A percentile compares a stretch with the other conserved stretches of the same genome.
Evolutionary conservation across 257 asterid species (phyloP).

Genomic region (Salvia hispanica): DNA sequence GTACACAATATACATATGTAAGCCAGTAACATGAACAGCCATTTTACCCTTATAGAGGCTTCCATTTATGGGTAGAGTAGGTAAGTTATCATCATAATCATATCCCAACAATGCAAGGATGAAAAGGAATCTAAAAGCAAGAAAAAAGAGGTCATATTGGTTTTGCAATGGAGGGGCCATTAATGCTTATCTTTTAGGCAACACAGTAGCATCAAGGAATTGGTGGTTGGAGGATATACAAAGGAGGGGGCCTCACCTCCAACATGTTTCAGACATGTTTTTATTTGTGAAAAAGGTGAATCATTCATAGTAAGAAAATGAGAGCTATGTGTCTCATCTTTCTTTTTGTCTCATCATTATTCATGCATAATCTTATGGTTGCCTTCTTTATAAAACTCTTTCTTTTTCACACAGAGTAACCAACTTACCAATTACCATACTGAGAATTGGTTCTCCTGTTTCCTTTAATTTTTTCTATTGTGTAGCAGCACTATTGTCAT

Average conservation of each 20-base stretch:
- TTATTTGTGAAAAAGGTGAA: constrained; percentile 20
- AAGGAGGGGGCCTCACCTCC: constrained; percentile 37
- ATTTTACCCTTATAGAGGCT: too few relatives aligned
- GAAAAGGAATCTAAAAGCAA: neutral
- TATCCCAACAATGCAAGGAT: constrained; percentile 24
- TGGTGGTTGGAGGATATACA: constrained; percentile 31
- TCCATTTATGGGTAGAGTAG: neutral
- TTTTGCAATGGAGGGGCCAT: constrained; percentile 29
- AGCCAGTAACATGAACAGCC: too few relatives aligned
- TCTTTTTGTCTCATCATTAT: neutral
- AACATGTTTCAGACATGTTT: constrained; percentile 82
- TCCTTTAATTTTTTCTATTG: constrained; percentile 30
- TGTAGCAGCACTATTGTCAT: constrained; percentile 24
- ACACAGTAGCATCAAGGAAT: constrained; percentile 37
- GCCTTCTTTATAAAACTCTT: neutral
- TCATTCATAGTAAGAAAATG: constrained; percentile 16
- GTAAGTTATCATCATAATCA: neutral
- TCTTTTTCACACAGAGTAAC: neutral
- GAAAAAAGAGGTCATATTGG: neutral
- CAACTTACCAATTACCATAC: too few relatives aligned
- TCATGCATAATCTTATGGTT: constrained; percentile 8
- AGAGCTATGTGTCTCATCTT: constrained; percentile 19
- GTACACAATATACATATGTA: too few relatives aligned
- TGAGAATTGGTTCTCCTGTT: constrained; percentile 25
- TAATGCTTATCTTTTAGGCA: constrained; percentile 33